Conservation (phyloP, 2,329 filamentous ascomycete species). For the Tolypocladium ovalisporum region DNA sequence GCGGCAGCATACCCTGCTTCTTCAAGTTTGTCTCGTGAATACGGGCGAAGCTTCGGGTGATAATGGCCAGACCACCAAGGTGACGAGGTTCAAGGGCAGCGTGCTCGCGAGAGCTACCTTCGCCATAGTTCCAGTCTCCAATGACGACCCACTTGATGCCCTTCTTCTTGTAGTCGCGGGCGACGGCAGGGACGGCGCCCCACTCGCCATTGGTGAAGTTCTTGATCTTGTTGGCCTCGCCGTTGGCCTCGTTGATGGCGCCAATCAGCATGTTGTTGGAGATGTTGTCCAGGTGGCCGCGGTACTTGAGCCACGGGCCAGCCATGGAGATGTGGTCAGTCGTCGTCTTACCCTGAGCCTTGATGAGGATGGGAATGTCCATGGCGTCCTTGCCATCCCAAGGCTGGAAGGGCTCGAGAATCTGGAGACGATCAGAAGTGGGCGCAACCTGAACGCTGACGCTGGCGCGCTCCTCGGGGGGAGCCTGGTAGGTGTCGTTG, state of each 20-base stretch:
- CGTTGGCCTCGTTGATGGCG: slow-evolving; percentile 86
- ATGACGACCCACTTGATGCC: slow-evolving; percentile 82
- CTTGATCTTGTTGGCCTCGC: slow-evolving; percentile 85
- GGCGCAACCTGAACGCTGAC: slow-evolving; percentile 71
- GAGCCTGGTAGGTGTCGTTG: slow-evolving; percentile 62
- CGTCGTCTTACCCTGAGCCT: slow-evolving; percentile 95
- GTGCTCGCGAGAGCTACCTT: slow-evolving; percentile 82
- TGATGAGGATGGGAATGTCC: slow-evolving; percentile 82
- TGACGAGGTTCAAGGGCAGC: slow-evolving; percentile 82
- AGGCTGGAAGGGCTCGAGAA: slow-evolving; percentile 79
- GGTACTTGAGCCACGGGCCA: slow-evolving; percentile 97
- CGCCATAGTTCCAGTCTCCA: slow-evolving; percentile 97
- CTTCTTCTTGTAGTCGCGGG: slow-evolving; percentile 67
- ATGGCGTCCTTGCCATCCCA: slow-evolving; percentile 70
- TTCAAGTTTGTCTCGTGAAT: slow-evolving; percentile 99
- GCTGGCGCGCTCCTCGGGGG: slow-evolving; percentile 56
- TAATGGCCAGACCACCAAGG: slow-evolving; percentile 92
- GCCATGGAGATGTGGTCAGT: slow-evolving; percentile 98
- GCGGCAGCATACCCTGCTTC: slow-evolving; percentile 99
- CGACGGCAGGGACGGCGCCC: slow-evolving; percentile 78
- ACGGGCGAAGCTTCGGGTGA: slow-evolving; percentile 91
- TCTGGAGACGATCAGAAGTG: slow-evolving; percentile 74
- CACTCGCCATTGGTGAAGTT: slow-evolving; percentile 71
- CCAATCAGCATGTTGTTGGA: slow-evolving; percentile 95
- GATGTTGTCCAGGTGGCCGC: slow-evolving; percentile 97